Evolutionary conservation across 495 filamentous ascomycete genomes (phyloP), one percentile per base, ranked within the genome.

Genomic region (Pyrenula massariospora): DNA sequence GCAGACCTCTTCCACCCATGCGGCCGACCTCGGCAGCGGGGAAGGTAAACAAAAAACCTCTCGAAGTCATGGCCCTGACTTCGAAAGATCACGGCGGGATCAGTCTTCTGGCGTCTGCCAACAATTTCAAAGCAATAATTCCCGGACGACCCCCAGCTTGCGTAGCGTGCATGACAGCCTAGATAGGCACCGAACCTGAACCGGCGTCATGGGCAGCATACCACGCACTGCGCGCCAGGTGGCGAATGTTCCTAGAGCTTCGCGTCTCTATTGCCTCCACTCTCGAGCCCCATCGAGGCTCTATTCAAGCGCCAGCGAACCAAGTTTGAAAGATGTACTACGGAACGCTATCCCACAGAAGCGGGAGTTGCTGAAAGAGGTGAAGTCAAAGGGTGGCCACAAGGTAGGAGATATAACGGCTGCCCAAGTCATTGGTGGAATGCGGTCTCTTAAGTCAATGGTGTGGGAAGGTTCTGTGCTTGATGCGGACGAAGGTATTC

Each of bases 401-500:
- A 81, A 79, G 23, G 83, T 97, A 60, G 92, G 94, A 49, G 89
- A 96, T 62, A 84, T 96, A 66, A 95, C 88, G 77, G 81, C 96
- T n/a, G 86, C 89, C 69, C 94, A 91, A 65, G 88, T 87, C 12
- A 83, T 96, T 59, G 94, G 94, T 60, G 93, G 93, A 65, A 97
- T 97, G 93, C 88, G 91, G 70, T 92, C 92, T 5, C 79, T 98
- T 22, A 97, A 96, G 73, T 86, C 89, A 60, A 96, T 98, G 90
- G 78, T 98, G 54, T 98, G 93, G 93, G 93, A 98, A 73, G 93
- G 94, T 23, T 96, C 91, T 12, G 93, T 98, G 8, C 87, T 98
- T 25, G 94, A 97, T 68, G 84, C 93, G 55, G 84, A 97, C 65
- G 93, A 98, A 74, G 93, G 93, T 31, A 98, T 98, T 66, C 88